phyloP scores from a whole-genome alignment of 2,329 filamentous ascomycete genomes.

The Clathrospora elynae region DNA sequence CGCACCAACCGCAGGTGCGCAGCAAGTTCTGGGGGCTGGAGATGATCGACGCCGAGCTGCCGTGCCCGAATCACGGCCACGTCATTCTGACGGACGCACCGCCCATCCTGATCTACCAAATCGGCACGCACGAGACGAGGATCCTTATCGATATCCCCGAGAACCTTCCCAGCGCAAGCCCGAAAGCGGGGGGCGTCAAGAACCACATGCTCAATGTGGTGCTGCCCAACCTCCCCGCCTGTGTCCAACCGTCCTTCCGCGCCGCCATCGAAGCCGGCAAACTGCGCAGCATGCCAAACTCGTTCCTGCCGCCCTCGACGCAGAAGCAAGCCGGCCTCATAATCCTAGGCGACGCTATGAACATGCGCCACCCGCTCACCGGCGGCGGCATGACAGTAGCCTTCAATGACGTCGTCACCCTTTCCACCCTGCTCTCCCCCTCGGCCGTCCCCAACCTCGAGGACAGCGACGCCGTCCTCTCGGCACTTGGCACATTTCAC shows the following conservation, averaged over 20 bases:
- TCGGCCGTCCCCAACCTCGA: conserved; percentile 69
- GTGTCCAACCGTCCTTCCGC: conserved; percentile 73
- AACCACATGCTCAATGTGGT: conserved; percentile 80
- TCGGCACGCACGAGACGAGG: conserved; percentile 91
- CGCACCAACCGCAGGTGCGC: conserved; percentile 69
- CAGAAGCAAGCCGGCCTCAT: conserved; percentile 74
- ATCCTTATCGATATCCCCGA: conserved; percentile 87
- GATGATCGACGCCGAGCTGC: conserved; percentile 83
- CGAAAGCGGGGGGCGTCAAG: conserved; percentile 79
- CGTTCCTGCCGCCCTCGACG: conserved; percentile 81
- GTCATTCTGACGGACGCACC: conserved; percentile 79
- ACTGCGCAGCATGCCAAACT: conserved; percentile 93
- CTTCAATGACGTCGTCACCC: conserved; percentile 84
- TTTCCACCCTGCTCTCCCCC: conserved; percentile 75
- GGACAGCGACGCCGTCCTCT: conserved; percentile 68
- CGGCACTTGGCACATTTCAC: conserved; percentile 77
- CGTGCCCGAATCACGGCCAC: conserved; percentile 77
- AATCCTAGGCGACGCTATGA: conserved; percentile 90
- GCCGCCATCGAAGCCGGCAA: conserved; percentile 76
- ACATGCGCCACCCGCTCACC: conserved; percentile 98
- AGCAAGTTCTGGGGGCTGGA: conserved; percentile 95
- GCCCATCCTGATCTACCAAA: conserved; percentile 93
- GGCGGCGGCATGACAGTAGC: conserved; percentile 98
- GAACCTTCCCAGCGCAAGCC: conserved; percentile 72
- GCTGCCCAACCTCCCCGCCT: conserved; percentile 74